A percentile compares a stretch with the other conserved stretches of the same genome.
These are phyloP conservation scores for Trichosporon sp. DNA, from an alignment of 1,284 basidiomycete genomes.

Conservation along the genomic window DNA sequence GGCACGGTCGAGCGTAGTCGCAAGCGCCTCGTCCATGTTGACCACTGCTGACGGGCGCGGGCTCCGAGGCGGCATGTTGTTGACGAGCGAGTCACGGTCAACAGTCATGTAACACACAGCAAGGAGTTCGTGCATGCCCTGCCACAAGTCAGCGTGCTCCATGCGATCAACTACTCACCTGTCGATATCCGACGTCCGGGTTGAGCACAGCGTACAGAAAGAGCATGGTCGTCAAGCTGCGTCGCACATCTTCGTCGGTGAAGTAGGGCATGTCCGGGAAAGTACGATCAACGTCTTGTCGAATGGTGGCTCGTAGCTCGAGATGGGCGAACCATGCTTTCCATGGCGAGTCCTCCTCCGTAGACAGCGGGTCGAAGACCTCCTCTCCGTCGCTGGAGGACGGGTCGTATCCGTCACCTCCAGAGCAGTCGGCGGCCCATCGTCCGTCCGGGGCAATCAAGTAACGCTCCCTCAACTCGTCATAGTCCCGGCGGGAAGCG, in stretches of 20 bases:
- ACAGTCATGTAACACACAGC: slow-evolving; percentile 75
- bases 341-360: slow-evolving; percentile 84
- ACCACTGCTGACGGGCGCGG: slow-evolving; percentile 6
- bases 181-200: slow-evolving; percentile 73
- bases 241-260: slow-evolving; percentile 63
- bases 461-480: slow-evolving; percentile 42
- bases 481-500: slow-evolving; percentile 35
- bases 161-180: slow-evolving; percentile 30
- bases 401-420: slow-evolving; percentile 25
- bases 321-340: slow-evolving; percentile 80
- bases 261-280: slow-evolving; percentile 91
- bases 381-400: slow-evolving; percentile 23
- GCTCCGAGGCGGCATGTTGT: neutral
- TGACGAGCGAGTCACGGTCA: slow-evolving; percentile 66
- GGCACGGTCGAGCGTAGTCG: slow-evolving; percentile 35
- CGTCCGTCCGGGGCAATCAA: slow-evolving; percentile 51
- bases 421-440: slow-evolving; percentile 49
- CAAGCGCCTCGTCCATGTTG: slow-evolving; percentile 27
- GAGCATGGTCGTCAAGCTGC: slow-evolving; percentile 74
- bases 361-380: slow-evolving; percentile 72
- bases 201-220: slow-evolving; percentile 73
- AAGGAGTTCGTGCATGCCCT: slow-evolving; percentile 93
- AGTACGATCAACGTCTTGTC: slow-evolving; percentile 89
- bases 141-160: slow-evolving; percentile 8
- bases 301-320: slow-evolving; percentile 76